Percentiles rank a stretch among this genome's conserved stretches.
These are phyloP conservation scores for Botrytis sinoallii DNA, from an alignment of 2,329 filamentous ascomycete genomes.

Conservation along the genomic window DNA sequence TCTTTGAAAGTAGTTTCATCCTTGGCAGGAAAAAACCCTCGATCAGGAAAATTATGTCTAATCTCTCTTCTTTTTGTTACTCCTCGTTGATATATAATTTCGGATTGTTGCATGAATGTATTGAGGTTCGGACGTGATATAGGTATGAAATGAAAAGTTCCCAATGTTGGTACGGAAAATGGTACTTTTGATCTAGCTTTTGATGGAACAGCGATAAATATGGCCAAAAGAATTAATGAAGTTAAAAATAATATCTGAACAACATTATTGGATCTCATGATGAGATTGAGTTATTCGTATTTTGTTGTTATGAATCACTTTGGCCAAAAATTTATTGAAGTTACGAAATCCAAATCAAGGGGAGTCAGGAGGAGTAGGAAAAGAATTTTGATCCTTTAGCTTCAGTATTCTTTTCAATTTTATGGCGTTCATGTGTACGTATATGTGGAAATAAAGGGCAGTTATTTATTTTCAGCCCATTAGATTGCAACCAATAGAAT, in stretches of 20 bases:
- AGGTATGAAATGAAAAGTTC: constrained; percentile 13
- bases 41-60: not conserved
- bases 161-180: not conserved
- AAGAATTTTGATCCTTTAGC: not conserved
- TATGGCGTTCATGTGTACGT: not conserved
- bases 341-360: not conserved
- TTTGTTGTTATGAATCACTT: not conserved
- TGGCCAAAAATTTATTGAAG: not conserved
- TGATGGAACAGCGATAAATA: not conserved
- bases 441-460: constrained; percentile 5
- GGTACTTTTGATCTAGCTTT: not conserved
- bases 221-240: not conserved
- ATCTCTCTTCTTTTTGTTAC: constrained; percentile 8
- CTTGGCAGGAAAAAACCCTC: constrained; percentile 29
- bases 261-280: constrained; percentile 10
- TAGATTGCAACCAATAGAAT: not conserved
- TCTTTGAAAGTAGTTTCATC: constrained; percentile 25
- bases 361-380: not conserved
- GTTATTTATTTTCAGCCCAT: not conserved
- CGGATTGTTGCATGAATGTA: constrained; percentile 9
- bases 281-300: not conserved
- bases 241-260: constrained; percentile 1
- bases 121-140: constrained; percentile 14
- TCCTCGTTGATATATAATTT: constrained; percentile 4
- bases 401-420: not conserved